Conservation (phyloP, 106 monocot genomes). For the Allium cepa region DNA sequence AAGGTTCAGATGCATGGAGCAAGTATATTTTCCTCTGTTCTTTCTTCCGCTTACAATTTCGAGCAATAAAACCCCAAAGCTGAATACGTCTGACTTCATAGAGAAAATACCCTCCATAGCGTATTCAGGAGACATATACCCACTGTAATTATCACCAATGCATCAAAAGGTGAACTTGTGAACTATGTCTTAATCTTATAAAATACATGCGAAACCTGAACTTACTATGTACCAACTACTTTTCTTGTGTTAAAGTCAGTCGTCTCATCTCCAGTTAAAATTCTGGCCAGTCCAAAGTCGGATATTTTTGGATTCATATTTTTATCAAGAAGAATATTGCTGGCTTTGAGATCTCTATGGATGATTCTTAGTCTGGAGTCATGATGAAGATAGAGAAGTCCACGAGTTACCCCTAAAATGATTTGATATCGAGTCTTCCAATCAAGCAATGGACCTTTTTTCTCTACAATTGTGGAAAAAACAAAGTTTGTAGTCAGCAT, state of each 20-base stretch:
- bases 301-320: constrained; percentile 17
- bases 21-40: constrained; percentile 2
- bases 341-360: constrained; percentile 16
- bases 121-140: constrained; percentile 5
- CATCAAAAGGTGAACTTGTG: background rate
- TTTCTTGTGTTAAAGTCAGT: constrained; percentile 2
- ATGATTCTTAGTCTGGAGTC: constrained; percentile 14
- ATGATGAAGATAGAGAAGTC: constrained; percentile 16
- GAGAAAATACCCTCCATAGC: constrained; percentile 5
- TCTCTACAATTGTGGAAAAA: too few relatives aligned
- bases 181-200: background rate
- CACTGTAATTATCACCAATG: background rate
- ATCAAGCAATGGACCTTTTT: background rate
- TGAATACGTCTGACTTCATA: constrained; percentile 3
- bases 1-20: background rate
- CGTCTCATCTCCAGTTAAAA: constrained; percentile 7
- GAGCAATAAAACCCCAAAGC: constrained; percentile 2
- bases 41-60: constrained; percentile 4
- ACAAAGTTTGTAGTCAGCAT: too few relatives aligned
- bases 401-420: constrained; percentile 13
- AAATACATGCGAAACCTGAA: background rate
- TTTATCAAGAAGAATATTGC: constrained; percentile 10
- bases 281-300: constrained; percentile 6
- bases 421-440: constrained; percentile 4
- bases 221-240: constrained; percentile 18